These are phyloP conservation scores for Pistacia atlantica DNA, from an alignment of 345 rosid genomes.

Conservation along the genomic window DNA sequence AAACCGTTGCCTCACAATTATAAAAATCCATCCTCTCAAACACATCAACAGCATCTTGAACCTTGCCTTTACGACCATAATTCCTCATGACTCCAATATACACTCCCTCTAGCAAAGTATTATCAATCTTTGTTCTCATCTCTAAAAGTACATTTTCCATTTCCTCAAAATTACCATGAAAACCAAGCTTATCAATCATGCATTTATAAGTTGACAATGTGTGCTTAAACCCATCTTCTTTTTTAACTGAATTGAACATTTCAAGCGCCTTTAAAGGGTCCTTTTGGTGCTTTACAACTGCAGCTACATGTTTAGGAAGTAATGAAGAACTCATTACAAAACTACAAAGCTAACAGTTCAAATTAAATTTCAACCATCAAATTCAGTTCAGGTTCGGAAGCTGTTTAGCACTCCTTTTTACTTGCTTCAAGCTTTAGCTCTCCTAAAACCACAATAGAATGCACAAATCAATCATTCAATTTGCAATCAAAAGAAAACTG, in stretches of 20 bases:
- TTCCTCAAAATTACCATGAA: conserved; percentile 69
- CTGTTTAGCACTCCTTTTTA: conserved; percentile 6
- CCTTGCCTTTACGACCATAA: conserved; percentile 75
- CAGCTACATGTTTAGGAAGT: conserved; percentile 81
- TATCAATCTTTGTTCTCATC: conserved; percentile 49
- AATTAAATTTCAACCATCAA: conserved; percentile 13
- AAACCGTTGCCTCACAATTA: conserved; percentile 62
- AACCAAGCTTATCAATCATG: conserved; percentile 76
- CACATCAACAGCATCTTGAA: conserved; percentile 80
- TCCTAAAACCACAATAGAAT: conserved; percentile 24
- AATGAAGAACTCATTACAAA: conserved; percentile 56
- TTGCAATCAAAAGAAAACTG: neutral
- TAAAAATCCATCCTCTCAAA: conserved; percentile 97
- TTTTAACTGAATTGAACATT: conserved; percentile 73
- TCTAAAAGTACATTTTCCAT: conserved; percentile 70
- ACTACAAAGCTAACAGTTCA: conserved; percentile 5
- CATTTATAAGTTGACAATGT: conserved; percentile 67
- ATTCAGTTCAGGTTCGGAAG: conserved; percentile 5
- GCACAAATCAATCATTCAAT: conserved; percentile 11
- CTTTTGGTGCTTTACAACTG: conserved; percentile 69
- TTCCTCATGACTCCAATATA: conserved; percentile 70
- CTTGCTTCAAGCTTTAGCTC: conserved; percentile 15
- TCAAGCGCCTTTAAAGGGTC: conserved; percentile 71
- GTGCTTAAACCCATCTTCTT: conserved; percentile 72
- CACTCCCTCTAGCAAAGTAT: conserved; percentile 69